Conservation (phyloP, 2,329 filamentous ascomycete species). For the Hirsutella minnesotensis region DNA sequence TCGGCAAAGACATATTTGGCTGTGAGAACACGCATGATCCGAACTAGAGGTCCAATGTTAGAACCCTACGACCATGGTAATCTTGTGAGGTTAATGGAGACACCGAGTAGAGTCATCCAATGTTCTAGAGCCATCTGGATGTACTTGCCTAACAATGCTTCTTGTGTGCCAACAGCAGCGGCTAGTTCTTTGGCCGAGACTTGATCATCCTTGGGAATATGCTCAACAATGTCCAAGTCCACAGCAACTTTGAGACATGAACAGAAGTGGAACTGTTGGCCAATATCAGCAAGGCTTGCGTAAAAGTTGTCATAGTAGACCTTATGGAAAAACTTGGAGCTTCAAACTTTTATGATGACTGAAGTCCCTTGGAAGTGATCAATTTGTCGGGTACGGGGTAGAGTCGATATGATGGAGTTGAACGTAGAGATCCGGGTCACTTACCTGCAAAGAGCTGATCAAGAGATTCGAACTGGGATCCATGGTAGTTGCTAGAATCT, state of each 20-base stretch:
- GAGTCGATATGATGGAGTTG: too few relatives aligned
- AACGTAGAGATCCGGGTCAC: neutral
- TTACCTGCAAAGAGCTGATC: constrained; percentile 1
- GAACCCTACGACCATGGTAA: too few relatives aligned
- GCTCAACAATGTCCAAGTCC: neutral
- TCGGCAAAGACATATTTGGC: constrained; percentile 1
- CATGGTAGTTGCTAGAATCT: constrained; percentile 1
- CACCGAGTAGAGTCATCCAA: too few relatives aligned
- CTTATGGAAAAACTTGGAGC: too few relatives aligned
- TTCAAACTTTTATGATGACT: too few relatives aligned
- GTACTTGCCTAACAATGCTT: neutral
- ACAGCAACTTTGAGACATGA: constrained; percentile 1
- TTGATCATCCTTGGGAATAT: neutral
- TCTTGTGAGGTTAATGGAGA: too few relatives aligned
- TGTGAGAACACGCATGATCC: constrained; percentile 1
- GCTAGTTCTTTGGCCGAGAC: neutral
- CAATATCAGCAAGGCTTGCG: too few relatives aligned
- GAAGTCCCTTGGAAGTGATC: too few relatives aligned
- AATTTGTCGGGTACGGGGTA: too few relatives aligned
- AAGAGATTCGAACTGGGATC: neutral
- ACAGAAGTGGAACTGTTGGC: constrained; percentile 1
- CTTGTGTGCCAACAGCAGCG: neutral
- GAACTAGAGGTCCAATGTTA: neutral
- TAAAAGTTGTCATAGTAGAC: too few relatives aligned
- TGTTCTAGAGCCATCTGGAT: neutral